Percentiles rank a stretch among this genome's conserved stretches.
phyloP scores from a whole-genome alignment of 148 eudicot species.

The Beta vulgaris region DNA sequence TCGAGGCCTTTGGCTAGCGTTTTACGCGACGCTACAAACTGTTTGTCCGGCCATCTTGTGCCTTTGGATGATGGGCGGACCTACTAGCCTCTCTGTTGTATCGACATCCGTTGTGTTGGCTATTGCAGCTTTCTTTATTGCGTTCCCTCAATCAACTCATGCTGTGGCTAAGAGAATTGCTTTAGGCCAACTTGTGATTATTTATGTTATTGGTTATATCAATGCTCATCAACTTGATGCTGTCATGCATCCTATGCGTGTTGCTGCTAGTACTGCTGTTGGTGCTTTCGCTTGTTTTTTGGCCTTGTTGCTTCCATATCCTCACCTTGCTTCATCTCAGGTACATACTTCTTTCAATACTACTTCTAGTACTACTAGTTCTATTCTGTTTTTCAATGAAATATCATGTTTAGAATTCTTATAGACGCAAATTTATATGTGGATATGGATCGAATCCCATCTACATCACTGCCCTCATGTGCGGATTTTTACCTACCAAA shows the following conservation, averaged over 20 bases:
- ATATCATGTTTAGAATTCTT: too few species aligned
- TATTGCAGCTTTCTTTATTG: constrained; percentile 47
- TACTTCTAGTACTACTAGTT: background rate
- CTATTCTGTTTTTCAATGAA: too few species aligned
- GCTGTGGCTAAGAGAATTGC: constrained; percentile 60
- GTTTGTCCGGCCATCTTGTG: constrained; percentile 57
- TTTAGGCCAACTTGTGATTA: constrained; percentile 63
- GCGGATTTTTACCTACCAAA: too few species aligned
- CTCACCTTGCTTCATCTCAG: constrained; percentile 54
- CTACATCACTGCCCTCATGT: too few species aligned
- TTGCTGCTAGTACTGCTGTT: constrained; percentile 67
- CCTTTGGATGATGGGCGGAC: constrained; percentile 57
- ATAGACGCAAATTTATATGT: too few species aligned
- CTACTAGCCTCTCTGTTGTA: constrained; percentile 37
- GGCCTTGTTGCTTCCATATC: constrained; percentile 67
- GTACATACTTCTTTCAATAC: constrained; percentile 19
- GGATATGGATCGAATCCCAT: too few species aligned
- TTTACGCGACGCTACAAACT: constrained; percentile 42
- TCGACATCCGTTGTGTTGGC: constrained; percentile 50
- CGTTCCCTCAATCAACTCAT: constrained; percentile 51
- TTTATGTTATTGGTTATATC: constrained; percentile 53
- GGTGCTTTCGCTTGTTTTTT: constrained; percentile 67
- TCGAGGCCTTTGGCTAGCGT: constrained; percentile 56
- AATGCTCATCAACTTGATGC: constrained; percentile 40
- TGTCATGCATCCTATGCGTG: constrained; percentile 71